phyloP scores from a whole-genome alignment of 768 basidiomycete species.

The Naganishia randhawae region DNA sequence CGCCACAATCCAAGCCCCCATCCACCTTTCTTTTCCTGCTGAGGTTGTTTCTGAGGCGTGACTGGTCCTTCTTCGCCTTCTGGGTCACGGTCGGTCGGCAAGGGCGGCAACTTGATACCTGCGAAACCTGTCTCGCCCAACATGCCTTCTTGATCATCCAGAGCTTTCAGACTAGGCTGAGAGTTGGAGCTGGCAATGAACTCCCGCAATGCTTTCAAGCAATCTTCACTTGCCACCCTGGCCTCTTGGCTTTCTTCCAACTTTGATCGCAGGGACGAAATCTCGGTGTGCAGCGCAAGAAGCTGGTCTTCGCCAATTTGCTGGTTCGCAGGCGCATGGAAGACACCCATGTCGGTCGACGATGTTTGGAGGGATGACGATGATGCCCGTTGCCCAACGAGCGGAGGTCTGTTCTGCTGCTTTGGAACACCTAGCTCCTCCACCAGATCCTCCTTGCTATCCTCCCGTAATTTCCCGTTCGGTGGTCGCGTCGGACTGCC shows the following conservation, averaged over 20 bases:
- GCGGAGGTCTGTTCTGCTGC: not conserved
- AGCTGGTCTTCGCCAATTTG: slow-evolving; percentile 58
- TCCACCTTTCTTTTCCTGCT: slow-evolving; percentile 28
- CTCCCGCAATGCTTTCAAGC: slow-evolving; percentile 73
- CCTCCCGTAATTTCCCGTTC: not conserved
- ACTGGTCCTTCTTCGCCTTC: slow-evolving; percentile 29
- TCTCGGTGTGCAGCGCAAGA: slow-evolving; percentile 57
- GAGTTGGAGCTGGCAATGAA: slow-evolving; percentile 51
- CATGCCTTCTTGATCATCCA: slow-evolving; percentile 29
- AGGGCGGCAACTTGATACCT: slow-evolving; percentile 49
- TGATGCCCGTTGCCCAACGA: not conserved
- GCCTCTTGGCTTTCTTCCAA: slow-evolving; percentile 76
- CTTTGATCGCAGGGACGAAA: slow-evolving; percentile 65
- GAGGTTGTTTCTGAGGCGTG: slow-evolving; percentile 4
- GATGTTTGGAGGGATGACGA: not conserved
- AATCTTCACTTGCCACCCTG: slow-evolving; percentile 77
- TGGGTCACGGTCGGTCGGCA: slow-evolving; percentile 50
- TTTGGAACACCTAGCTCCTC: not conserved
- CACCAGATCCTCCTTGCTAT: not conserved
- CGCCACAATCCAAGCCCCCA: slow-evolving; percentile 37
- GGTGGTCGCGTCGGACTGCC: not conserved
- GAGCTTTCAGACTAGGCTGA: not conserved
- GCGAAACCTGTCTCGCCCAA: slow-evolving; percentile 29
- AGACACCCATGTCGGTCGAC: not conserved
- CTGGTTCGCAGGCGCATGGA: slow-evolving; percentile 42